Evolutionary conservation across 169 alveolate genomes (phyloP), one percentile per base, ranked within the genome.

Genomic region (Plasmodium vivax): DNA sequence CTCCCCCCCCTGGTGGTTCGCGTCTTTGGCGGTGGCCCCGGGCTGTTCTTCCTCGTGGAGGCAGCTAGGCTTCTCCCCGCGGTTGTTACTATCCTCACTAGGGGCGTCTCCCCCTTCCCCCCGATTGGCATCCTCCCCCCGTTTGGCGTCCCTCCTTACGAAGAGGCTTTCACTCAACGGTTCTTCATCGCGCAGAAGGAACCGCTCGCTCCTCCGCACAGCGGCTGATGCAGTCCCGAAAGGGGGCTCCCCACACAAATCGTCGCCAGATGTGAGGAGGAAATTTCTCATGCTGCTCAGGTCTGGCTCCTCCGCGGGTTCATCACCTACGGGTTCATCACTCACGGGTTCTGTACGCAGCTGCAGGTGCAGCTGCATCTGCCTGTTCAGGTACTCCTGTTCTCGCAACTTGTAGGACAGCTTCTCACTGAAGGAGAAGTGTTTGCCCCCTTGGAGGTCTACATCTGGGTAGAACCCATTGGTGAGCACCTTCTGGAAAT

Each of bases 371-470:
- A 51, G 1, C 9, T 51, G 62, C 62, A 51, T 51, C 62, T 51
- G 62, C 62, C 23, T 51, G 62, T 51, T 51, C 47, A 77, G 32
- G 68, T 36, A 41, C 54, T 87, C 41, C 5, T 75, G 7, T 36
- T 87, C 75, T 16, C 79, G 30, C 0, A 87, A 23, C 45, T 75
- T 87, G 62, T 87, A 87, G 3, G 93, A 75, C 14, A 77, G 51
- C 14, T 51, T 75, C 68, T 87, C 93, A 10, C 77, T 87, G 77
- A 87, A 77, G 12, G 58, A 51, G 32, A 87, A 87, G 6, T 54
- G 41, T n/a, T 16, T 73, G 32, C 54, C 74, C 74, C 12, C 36
- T 8, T 7, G 27, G 56, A 32, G 7, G 19, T 45, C 30, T 3
- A 54, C 12, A 84, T 41, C 41, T 23, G 34, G 9, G 71, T 27